phyloP scores from a whole-genome alignment of 1,284 basidiomycete genomes.

The Exobasidium rhododendri region DNA sequence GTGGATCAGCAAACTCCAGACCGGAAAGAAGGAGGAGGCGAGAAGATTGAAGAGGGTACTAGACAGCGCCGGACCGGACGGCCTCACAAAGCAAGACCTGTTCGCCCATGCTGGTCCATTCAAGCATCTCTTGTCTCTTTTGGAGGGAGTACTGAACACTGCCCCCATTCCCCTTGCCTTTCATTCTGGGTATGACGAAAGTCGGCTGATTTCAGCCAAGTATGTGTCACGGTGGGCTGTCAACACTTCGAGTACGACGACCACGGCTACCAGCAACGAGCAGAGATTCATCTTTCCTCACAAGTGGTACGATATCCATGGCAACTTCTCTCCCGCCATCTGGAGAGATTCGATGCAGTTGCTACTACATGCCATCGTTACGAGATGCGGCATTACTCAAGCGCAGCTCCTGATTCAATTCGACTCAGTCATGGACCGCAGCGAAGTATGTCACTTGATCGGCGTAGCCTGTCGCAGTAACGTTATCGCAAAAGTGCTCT shows the following conservation, averaged over 20 bases:
- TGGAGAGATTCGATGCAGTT: neutral
- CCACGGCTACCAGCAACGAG: neutral
- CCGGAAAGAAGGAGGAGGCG: neutral
- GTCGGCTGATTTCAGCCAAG: neutral
- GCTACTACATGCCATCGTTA: neutral
- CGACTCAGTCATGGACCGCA: neutral
- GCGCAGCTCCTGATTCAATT: neutral
- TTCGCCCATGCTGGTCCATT: neutral
- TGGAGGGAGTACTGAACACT: neutral
- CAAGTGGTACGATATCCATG: neutral
- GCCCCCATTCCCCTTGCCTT: neutral
- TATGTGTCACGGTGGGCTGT: neutral
- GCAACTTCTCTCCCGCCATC: neutral
- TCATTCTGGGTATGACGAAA: neutral
- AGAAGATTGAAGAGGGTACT: neutral
- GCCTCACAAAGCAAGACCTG: neutral
- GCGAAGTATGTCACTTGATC: constrained; percentile 1
- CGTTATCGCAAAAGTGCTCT: neutral
- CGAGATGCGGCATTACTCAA: neutral
- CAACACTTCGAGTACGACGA: neutral
- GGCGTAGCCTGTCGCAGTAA: neutral
- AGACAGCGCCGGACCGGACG: neutral
- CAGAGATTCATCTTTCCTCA: neutral
- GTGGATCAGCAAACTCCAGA: neutral
- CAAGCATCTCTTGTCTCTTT: neutral